Base-by-base conservation (phyloP, 805 yeast species). In the Peterozyma xylosa region DNA sequence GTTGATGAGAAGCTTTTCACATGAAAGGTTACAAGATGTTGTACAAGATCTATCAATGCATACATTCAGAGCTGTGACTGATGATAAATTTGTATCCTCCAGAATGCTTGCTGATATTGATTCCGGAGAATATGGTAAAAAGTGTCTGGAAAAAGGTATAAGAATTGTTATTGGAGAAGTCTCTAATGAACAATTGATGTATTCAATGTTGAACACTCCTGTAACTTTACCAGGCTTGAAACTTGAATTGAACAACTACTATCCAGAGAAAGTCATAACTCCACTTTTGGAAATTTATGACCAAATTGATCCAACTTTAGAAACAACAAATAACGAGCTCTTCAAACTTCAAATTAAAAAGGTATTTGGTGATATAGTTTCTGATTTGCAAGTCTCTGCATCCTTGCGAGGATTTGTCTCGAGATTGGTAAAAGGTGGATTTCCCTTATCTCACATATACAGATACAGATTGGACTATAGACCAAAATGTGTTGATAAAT, bases 41-140 rank as follows among this genome's bases (percentile, higher is more conserved):
- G 58, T 64, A 33, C 56, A 58, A 29, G 48, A 51, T 5, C 45
- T 66, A 45, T 47, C 49, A 11, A 38, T 44, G 34, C 65, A 60
- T 45, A 63, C 67, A n/a, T 69, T 68, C 49, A 57, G 73, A 52
- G 71, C 71, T 9, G 64, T 65, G 21, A 60, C 70, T 3, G 73
- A 68, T 50, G 62, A 55, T 35, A 53, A 64, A 38, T 66, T 69
- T 53, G 60, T 69, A 9, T 45, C 64, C 2, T 42, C 57, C 3
- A 45, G 48, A 7, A 42, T 69, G 16, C 49, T 69, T n/a, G 35
- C 39, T 21, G 73, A 69, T 48, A 46, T 68, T 5, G 43, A 51
- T 33, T 48, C 55, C 13, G 63, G 67, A 33, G 54, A 55, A 27
- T 62, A 55, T 46, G 59, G 63, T 0, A 46, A 52, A 38, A 53